phyloP scores from a whole-genome alignment of 768 basidiomycete genomes.

The Agaricus blazei region DNA sequence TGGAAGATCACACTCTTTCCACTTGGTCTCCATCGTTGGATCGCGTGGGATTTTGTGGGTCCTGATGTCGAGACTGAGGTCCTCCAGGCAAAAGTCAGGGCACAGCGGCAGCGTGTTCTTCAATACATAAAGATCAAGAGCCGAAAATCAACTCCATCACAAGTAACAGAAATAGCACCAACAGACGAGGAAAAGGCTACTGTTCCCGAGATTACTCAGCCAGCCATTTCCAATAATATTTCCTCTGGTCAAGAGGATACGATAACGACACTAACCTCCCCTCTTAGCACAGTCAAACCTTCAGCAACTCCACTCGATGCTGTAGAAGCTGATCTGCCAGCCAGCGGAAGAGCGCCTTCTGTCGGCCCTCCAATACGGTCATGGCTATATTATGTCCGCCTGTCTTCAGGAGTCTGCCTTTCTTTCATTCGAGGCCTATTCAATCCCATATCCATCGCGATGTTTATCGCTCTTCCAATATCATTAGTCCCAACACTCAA shows the following conservation, averaged over 20 bases:
- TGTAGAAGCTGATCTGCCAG: background rate
- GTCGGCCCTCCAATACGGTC: background rate
- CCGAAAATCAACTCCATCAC: background rate
- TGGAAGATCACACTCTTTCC: constrained; percentile 61
- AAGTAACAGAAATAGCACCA: constrained; percentile 1
- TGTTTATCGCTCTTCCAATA: constrained; percentile 50
- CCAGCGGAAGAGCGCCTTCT: background rate
- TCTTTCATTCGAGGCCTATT: constrained; percentile 32
- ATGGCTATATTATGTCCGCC: background rate
- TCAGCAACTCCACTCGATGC: background rate
- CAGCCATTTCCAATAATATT: constrained; percentile 10
- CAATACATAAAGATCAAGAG: background rate
- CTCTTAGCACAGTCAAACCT: background rate
- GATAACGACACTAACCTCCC: constrained; percentile 13
- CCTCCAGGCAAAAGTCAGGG: constrained; percentile 38
- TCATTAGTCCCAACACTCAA: constrained; percentile 54
- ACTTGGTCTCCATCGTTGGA: constrained; percentile 46
- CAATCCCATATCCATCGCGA: constrained; percentile 46
- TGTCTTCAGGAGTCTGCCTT: background rate
- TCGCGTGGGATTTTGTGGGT: constrained; percentile 61
- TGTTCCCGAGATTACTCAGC: background rate
- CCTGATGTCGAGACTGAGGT: constrained; percentile 58
- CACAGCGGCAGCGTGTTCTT: constrained; percentile 26
- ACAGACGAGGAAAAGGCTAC: background rate
- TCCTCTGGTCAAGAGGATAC: constrained; percentile 20